A percentile compares a stretch with the other conserved stretches of the same genome.
Evolutionary conservation across 257 asterid genomes (phyloP).

Genomic region (Solanum bukasovii): DNA sequence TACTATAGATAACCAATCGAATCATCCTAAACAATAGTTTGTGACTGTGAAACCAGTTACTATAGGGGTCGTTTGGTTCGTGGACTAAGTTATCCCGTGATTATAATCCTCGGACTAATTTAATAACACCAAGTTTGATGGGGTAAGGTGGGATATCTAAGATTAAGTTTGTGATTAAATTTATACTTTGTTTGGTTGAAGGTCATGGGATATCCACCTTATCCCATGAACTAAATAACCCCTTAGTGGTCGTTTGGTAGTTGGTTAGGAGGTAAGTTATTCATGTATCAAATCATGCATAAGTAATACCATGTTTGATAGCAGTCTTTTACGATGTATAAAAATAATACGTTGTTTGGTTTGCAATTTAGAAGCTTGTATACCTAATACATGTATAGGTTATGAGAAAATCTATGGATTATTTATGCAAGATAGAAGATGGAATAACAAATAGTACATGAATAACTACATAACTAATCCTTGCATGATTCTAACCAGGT

Average conservation of each 20-base stretch:
- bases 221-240: background rate
- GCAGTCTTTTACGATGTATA: background rate
- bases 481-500: no score
- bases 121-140: background rate
- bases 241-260: background rate
- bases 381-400: background rate
- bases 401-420: fast-evolving
- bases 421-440: background rate
- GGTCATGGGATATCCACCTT: background rate
- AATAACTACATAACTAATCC: background rate
- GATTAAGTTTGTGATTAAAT: background rate
- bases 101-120: background rate
- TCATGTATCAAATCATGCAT: background rate
- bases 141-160: background rate
- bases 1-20: background rate
- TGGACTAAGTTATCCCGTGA: background rate
- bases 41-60: background rate
- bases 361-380: background rate
- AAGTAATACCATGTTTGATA: background rate
- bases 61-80: background rate
- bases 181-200: background rate
- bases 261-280: background rate
- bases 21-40: background rate
- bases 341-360: background rate
- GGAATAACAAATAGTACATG: background rate